phyloP scores from a whole-genome alignment of 441 rosid species.

The Corymbia citriodora region DNA sequence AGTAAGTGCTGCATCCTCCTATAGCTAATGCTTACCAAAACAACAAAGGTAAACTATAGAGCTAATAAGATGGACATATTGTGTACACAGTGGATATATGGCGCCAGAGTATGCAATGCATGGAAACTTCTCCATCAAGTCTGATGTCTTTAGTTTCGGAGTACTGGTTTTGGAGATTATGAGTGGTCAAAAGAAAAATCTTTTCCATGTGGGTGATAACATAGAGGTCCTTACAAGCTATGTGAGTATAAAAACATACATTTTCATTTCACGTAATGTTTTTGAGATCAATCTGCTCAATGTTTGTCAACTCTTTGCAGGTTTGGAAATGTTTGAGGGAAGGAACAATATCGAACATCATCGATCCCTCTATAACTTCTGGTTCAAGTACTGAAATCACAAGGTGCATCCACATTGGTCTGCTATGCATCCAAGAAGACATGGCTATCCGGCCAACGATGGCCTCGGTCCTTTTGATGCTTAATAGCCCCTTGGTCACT shows the following conservation, averaged over 20 bases:
- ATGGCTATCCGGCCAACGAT: not conserved
- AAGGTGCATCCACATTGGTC: not conserved
- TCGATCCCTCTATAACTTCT: rapidly evolving
- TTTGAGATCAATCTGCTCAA: not conserved
- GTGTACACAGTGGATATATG: too few species aligned
- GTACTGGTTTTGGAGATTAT: not conserved
- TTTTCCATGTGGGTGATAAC: rapidly evolving
- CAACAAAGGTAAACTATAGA: too few species aligned
- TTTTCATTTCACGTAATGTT: not conserved
- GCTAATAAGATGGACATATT: too few species aligned
- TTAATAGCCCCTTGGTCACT: not conserved
- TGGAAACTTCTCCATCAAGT: not conserved
- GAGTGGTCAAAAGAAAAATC: not conserved
- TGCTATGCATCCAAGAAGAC: not conserved
- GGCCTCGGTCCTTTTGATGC: not conserved
- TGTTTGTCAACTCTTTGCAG: not conserved
- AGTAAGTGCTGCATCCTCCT: too few species aligned
- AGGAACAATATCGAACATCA: not conserved
- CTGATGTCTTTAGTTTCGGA: not conserved
- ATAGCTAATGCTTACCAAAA: too few species aligned
- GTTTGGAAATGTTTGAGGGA: not conserved
- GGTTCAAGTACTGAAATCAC: rapidly evolving
- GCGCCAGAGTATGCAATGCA: not conserved
- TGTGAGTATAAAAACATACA: not conserved
- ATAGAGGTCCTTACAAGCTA: not conserved